phyloP scores from a whole-genome alignment of 108 stramenopile species.

The Pseudonitzschia delicatissima region DNA sequence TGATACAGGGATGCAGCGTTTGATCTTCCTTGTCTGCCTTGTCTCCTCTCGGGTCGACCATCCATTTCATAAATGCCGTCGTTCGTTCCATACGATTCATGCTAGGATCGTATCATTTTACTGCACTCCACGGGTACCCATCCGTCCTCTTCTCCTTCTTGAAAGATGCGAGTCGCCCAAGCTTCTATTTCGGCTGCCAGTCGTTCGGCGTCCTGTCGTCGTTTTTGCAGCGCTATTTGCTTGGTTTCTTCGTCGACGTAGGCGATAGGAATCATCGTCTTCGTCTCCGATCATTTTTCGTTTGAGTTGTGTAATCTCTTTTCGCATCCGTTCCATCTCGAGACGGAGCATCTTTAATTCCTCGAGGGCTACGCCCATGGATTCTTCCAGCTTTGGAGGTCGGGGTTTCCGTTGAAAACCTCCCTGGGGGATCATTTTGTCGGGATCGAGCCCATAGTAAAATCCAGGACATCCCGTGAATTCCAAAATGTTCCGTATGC shows the following conservation, averaged over 20 bases:
- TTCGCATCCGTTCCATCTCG: constrained; percentile 70
- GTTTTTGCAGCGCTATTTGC: constrained; percentile 19
- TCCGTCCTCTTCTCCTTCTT: constrained; percentile 51
- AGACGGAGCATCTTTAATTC: constrained; percentile 68
- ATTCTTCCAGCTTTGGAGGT: constrained; percentile 30
- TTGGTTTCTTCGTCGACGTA: constrained; percentile 21
- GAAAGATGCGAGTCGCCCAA: constrained; percentile 56
- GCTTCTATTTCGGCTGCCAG: constrained; percentile 65
- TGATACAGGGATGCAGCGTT: constrained; percentile 73
- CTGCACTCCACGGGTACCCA: constrained; percentile 75
- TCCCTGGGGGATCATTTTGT: constrained; percentile 13
- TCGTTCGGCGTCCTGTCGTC: constrained; percentile 38
- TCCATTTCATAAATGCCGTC: constrained; percentile 75
- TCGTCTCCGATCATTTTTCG: constrained; percentile 24
- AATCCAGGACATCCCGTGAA: constrained; percentile 15
- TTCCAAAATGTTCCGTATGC: not conserved
- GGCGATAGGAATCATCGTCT: no score
- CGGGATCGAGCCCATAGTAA: constrained; percentile 28
- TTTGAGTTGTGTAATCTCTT: constrained; percentile 59
- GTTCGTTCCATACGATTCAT: constrained; percentile 61
- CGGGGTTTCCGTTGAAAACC: constrained; percentile 8
- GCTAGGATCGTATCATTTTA: constrained; percentile 52
- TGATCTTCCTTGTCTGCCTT: constrained; percentile 37
- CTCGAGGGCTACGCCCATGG: constrained; percentile 53
- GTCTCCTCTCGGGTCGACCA: constrained; percentile 73